Percentiles rank a stretch among this genome's conserved stretches.
Evolutionary conservation across 768 basidiomycete species (phyloP).

Genomic region (Dentipellis sp.): DNA sequence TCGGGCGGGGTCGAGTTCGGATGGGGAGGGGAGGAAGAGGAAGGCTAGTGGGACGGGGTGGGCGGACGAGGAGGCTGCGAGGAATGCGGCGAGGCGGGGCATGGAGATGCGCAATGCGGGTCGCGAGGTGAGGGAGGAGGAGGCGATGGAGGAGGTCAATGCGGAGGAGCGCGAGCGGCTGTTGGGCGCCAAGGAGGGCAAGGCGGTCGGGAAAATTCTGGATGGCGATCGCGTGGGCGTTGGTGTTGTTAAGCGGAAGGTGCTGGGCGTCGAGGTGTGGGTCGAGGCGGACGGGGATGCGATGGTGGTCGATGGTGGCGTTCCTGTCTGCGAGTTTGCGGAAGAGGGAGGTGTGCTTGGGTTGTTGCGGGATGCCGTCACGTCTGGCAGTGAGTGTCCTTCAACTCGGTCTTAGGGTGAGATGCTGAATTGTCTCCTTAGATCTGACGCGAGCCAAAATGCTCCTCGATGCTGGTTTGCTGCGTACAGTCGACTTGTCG

Average conservation of each 20-base stretch:
- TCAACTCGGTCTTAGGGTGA: background rate
- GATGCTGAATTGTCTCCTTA: background rate
- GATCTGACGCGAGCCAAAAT: background rate
- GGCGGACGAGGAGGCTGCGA: constrained; percentile 5
- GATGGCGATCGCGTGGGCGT: constrained; percentile 13
- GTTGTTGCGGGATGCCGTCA: background rate
- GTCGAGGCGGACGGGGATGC: background rate
- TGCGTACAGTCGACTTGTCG: background rate
- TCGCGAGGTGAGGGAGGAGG: constrained; percentile 12
- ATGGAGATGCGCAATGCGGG: constrained; percentile 1
- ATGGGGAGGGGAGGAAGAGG: too few relatives aligned
- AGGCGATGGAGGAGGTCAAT: constrained; percentile 8
- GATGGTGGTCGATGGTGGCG: background rate
- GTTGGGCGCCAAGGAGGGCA: constrained; percentile 20
- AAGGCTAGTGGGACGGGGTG: background rate
- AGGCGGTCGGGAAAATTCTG: constrained; percentile 23
- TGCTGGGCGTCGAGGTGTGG: constrained; percentile 26
- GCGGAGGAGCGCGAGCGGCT: constrained; percentile 19
- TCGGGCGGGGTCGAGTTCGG: background rate
- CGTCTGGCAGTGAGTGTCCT: background rate
- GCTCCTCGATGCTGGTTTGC: background rate
- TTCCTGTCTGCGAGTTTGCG: constrained; percentile 1
- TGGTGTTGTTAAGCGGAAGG: constrained; percentile 8
- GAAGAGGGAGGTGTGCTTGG: background rate
- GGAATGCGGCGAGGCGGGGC: background rate